Evolutionary conservation across 345 rosid genomes (phyloP).

Genomic region (Lumnitzera littorea): DNA sequence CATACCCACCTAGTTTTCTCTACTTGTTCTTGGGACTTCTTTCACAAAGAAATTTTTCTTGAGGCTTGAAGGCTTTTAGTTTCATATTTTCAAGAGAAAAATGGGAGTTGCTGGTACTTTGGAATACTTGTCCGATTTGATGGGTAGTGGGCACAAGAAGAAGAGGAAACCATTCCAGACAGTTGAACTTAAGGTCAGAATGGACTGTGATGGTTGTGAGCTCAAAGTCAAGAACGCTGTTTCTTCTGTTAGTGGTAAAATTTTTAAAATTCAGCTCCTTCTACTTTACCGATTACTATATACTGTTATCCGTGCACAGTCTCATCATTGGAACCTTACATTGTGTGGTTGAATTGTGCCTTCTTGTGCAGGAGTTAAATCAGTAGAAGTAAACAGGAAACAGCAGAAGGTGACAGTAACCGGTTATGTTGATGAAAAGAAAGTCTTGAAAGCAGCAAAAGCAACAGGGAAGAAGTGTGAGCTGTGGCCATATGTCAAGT

Average conservation of each 20-base stretch:
- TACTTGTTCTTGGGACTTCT: background rate
- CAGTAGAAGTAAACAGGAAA: slow-evolving; percentile 82
- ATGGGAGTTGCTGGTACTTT: slow-evolving; percentile 93
- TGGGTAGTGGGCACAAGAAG: slow-evolving; percentile 53
- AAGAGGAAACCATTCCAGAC: slow-evolving; percentile 64
- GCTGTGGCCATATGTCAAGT: slow-evolving; percentile 95
- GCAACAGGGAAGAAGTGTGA: slow-evolving; percentile 88
- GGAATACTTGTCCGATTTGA: slow-evolving; percentile 68
- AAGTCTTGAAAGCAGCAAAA: slow-evolving; percentile 83
- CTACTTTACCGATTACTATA: background rate
- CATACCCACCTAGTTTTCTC: background rate
- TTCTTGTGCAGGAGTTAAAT: slow-evolving; percentile 56
- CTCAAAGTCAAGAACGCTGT: slow-evolving; percentile 86
- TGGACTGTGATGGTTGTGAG: slow-evolving; percentile 99
- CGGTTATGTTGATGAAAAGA: slow-evolving; percentile 70
- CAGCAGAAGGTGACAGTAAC: slow-evolving; percentile 84
- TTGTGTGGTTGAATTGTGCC: background rate
- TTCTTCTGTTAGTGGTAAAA: slow-evolving; percentile 69
- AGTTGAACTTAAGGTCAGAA: slow-evolving; percentile 86
- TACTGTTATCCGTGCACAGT: too few relatives aligned
- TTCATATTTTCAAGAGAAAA: background rate
- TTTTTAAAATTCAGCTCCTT: background rate
- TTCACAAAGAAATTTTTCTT: too few relatives aligned
- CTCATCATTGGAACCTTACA: background rate
- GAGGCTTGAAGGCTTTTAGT: too few relatives aligned